These are phyloP conservation scores for Trichoderma afroharzianum DNA, from an alignment of 2,329 filamentous ascomycete genomes.

Conservation along the genomic window DNA sequence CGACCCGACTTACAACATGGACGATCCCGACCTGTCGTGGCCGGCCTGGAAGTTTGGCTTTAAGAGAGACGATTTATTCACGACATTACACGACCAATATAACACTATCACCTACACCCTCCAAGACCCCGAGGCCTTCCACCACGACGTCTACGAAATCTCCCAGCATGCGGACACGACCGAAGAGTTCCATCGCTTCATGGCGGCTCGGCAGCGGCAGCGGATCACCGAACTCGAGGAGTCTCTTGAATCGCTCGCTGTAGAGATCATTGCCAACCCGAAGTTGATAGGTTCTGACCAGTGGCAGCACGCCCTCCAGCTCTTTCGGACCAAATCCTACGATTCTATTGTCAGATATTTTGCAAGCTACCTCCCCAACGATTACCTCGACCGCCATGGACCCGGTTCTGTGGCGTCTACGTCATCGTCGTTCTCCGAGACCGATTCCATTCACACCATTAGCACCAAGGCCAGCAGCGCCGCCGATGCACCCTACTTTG, in stretches of 20 bases:
- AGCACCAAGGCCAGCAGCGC: constrained; percentile 40
- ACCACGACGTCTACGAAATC: constrained; percentile 59
- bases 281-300: constrained; percentile 55
- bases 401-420: constrained; percentile 30
- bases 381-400: constrained; percentile 43
- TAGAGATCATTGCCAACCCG: constrained; percentile 60
- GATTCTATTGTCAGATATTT: constrained; percentile 60
- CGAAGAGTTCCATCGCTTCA: constrained; percentile 52
- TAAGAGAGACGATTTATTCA: constrained; percentile 56
- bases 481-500: constrained; percentile 35
- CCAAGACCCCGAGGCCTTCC: constrained; percentile 58
- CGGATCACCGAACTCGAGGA: constrained; percentile 54
- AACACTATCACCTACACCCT: constrained; percentile 55
- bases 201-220: constrained; percentile 51
- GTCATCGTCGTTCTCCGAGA: constrained; percentile 40
- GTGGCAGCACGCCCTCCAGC: constrained; percentile 56
- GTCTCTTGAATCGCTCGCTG: constrained; percentile 53
- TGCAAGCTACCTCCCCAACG: constrained; percentile 53
- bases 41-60: constrained; percentile 62
- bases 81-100: constrained; percentile 56
- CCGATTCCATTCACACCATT: constrained; percentile 35
- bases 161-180: constrained; percentile 47
- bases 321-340: constrained; percentile 56
- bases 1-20: constrained; percentile 41
- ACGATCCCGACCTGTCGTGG: constrained; percentile 52